These are phyloP conservation scores for Solanum corneliomulleri DNA, from an alignment of 257 asterid species.

Conservation along the genomic window DNA sequence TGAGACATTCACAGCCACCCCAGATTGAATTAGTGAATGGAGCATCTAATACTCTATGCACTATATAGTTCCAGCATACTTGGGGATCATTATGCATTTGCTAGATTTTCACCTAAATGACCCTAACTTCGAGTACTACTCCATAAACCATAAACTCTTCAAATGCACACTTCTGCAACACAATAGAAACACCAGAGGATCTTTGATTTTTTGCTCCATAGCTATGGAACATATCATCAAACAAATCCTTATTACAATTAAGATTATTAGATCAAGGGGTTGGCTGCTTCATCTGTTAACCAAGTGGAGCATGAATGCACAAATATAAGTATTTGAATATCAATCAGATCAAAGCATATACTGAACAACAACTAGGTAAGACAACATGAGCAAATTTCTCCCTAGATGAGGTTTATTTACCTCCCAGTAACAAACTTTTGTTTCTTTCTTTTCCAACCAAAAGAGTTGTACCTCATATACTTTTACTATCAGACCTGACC, in stretches of 20 bases:
- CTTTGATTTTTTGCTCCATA: background rate
- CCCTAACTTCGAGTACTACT: background rate
- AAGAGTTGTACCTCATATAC: background rate
- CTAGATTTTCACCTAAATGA: background rate
- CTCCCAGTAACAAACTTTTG: background rate
- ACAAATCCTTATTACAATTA: background rate
- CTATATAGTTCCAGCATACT: background rate
- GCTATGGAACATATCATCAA: background rate
- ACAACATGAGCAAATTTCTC: background rate
- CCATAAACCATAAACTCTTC: background rate
- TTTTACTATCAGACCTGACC: background rate
- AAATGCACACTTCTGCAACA: background rate
- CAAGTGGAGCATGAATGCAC: background rate
- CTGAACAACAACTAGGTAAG: background rate
- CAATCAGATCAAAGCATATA: background rate
- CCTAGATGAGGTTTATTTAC: background rate
- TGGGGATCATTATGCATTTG: background rate
- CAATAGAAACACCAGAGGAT: background rate
- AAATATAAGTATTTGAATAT: background rate
- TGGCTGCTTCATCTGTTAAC: background rate
- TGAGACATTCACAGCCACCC: background rate
- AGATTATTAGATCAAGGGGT: background rate
- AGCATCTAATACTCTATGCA: background rate
- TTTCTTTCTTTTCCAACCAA: background rate
- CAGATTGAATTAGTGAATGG: background rate